phyloP scores from a whole-genome alignment of 2,329 filamentous ascomycete genomes.

The Harringtonia lauricola region DNA sequence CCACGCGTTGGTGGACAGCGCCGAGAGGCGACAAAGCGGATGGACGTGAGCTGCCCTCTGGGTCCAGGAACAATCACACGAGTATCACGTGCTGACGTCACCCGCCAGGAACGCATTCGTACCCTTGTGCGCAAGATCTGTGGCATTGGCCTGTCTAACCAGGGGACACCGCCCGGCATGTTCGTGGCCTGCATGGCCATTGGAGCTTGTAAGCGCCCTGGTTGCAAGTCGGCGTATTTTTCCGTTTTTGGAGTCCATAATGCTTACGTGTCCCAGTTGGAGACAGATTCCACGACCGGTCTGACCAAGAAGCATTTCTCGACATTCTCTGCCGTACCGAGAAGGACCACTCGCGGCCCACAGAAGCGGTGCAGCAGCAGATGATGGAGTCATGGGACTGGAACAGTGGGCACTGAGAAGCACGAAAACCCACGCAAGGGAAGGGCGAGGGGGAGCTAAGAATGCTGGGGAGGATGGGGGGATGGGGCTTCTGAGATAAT shows the following conservation, averaged over 20 bases:
- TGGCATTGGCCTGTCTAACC: conserved; percentile 47
- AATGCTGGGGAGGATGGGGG: background rate
- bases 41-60: conserved; percentile 2
- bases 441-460: background rate
- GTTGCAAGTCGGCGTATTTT: too few species aligned
- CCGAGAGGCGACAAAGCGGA: conserved; percentile 6
- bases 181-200: conserved; percentile 46
- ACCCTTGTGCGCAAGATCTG: conserved; percentile 40
- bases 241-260: too few species aligned
- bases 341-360: conserved; percentile 20
- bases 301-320: conserved; percentile 19
- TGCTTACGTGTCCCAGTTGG: conserved; percentile 14
- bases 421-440: background rate
- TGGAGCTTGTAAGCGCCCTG: conserved; percentile 38
- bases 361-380: conserved; percentile 17
- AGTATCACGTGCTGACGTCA: background rate
- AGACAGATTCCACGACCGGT: conserved; percentile 16
- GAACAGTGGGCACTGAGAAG: conserved; percentile 1
- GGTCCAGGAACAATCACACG: background rate
- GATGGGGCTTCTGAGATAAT: background rate
- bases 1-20: conserved; percentile 34
- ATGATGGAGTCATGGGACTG: conserved; percentile 19
- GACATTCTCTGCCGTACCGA: conserved; percentile 19
- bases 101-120: conserved; percentile 28
- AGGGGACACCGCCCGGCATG: conserved; percentile 39